Conservation (phyloP, 345 rosid species). For the Raphanus sativus region DNA sequence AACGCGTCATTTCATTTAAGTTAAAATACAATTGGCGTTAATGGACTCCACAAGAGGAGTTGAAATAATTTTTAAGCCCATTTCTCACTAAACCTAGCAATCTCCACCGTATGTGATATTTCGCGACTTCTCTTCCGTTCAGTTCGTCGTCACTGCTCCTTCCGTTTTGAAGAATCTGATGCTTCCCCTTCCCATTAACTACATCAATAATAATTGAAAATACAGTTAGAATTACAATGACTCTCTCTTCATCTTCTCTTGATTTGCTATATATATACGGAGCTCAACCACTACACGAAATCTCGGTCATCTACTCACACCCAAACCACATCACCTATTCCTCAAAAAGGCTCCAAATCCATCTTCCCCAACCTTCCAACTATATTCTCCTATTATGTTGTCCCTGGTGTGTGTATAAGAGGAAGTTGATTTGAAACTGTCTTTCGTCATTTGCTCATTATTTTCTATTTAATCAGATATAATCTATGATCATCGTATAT, state of each 20-base stretch:
- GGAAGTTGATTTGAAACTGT: not conserved
- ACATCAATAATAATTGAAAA: no score
- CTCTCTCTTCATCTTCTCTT: not conserved
- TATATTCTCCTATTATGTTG: not conserved
- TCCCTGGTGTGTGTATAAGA: not conserved
- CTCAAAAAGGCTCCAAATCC: not conserved
- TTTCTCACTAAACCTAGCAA: not conserved
- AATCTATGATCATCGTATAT: not conserved
- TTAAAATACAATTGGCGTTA: no score
- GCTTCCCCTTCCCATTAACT: not conserved
- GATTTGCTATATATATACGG: not conserved
- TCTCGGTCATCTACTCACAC: not conserved
- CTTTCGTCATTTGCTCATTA: no score
- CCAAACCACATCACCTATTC: not conserved
- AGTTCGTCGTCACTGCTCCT: not conserved
- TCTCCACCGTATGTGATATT: not conserved
- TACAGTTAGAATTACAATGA: not conserved
- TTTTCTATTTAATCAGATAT: not conserved
- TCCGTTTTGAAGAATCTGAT: not conserved
- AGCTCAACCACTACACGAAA: not conserved
- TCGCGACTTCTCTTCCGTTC: not conserved
- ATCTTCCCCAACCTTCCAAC: not conserved
- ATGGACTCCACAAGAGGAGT: no score
- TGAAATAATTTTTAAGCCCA: no score
- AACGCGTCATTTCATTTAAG: no score